A percentile compares a stretch with the other conserved stretches of the same genome.
Evolutionary conservation across 495 filamentous ascomycete genomes (phyloP).

Genomic region (Aspergillus haitiensis): DNA sequence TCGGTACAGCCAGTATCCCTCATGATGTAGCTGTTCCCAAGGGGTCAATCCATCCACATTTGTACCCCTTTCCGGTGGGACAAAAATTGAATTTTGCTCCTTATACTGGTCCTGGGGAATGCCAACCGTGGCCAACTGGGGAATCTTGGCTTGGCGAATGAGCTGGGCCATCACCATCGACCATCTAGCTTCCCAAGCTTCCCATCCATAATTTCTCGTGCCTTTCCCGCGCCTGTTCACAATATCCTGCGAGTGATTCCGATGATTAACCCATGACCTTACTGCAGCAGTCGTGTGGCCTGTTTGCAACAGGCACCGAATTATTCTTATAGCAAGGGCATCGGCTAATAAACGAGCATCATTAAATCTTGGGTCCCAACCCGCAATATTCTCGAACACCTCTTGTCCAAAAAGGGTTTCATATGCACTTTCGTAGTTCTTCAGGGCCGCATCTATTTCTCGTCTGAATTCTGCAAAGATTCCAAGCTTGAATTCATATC

Average conservation of each 20-base stretch:
- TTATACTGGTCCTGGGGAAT: constrained; percentile 22
- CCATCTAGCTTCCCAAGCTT: constrained; percentile 86
- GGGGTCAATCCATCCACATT: constrained; percentile 66
- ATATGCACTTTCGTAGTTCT: constrained; percentile 82
- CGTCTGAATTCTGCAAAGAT: constrained; percentile 87
- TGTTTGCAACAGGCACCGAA: constrained; percentile 77
- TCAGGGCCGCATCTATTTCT: constrained; percentile 80
- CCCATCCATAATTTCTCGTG: constrained; percentile 79
- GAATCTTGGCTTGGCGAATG: constrained; percentile 61
- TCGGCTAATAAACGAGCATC: constrained; percentile 82
- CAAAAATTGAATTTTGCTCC: constrained; percentile 48
- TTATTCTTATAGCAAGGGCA: constrained; percentile 69
- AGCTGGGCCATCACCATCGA: constrained; percentile 76
- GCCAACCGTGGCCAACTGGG: constrained; percentile 34
- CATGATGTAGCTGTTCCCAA: constrained; percentile 80
- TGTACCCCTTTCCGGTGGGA: constrained; percentile 65
- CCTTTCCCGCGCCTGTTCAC: constrained; percentile 81
- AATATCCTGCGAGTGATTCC: constrained; percentile 66
- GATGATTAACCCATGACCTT: constrained; percentile 73
- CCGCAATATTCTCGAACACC: constrained; percentile 81
- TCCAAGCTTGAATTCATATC: constrained; percentile 90
- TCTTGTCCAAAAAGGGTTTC: constrained; percentile 76
- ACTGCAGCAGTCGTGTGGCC: constrained; percentile 72
- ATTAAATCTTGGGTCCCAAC: constrained; percentile 83
- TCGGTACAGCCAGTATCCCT: constrained; percentile 80